Percentiles rank a stretch among this genome's conserved stretches.
These are phyloP conservation scores for Clonostachys chloroleuca DNA, from an alignment of 2,329 filamentous ascomycete species.

Conservation along the genomic window DNA sequence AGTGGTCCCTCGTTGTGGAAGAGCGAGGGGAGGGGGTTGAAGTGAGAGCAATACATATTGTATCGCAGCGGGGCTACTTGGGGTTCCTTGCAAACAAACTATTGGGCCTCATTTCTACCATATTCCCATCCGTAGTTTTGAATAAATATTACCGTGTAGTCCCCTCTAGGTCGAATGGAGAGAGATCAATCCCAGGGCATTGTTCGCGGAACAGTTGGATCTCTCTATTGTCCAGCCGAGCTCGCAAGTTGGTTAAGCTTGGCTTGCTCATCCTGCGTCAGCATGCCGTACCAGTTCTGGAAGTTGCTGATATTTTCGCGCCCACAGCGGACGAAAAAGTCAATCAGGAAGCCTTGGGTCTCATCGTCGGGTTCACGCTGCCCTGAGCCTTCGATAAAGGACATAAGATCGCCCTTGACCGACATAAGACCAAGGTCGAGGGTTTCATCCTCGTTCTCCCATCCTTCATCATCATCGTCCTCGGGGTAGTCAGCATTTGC, in stretches of 20 bases:
- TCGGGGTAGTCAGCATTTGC: constrained; percentile 55
- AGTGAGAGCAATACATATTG: too few species aligned
- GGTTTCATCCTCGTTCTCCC: constrained; percentile 80
- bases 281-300: constrained; percentile 49
- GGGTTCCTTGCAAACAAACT: too few species aligned
- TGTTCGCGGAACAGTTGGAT: background rate
- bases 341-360: constrained; percentile 76
- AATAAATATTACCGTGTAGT: too few species aligned
- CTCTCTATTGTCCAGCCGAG: background rate
- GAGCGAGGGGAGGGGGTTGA: too few species aligned
- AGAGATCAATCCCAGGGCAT: background rate
- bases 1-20: too few species aligned
- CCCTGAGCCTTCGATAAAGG: constrained; percentile 57
- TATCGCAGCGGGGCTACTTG: too few species aligned
- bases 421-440: constrained; percentile 70
- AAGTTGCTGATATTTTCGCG: constrained; percentile 53
- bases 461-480: constrained; percentile 74
- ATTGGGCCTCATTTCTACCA: too few species aligned
- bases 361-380: constrained; percentile 78
- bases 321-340: constrained; percentile 68
- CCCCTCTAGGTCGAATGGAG: too few species aligned
- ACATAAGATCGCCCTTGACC: constrained; percentile 76
- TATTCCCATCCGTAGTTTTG: too few species aligned
- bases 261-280: constrained; percentile 50
- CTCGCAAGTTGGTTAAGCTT: constrained; percentile 51